Conservation (phyloP, 352 stramenopile species). For the Peronospora farinosa region DNA sequence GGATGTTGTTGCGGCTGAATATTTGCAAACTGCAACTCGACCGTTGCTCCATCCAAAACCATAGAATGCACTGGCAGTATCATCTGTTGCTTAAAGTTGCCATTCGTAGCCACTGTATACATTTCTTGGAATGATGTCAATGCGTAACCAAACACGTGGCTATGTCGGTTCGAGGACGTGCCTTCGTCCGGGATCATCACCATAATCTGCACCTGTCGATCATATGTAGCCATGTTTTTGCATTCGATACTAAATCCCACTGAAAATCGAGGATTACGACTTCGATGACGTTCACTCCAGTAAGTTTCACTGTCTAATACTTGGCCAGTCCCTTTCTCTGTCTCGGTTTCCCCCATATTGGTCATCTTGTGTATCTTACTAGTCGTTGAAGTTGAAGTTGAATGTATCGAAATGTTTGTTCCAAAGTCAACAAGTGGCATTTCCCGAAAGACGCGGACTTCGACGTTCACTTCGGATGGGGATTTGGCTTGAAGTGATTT, state of each 20-base stretch:
- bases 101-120: slow-evolving; percentile 54
- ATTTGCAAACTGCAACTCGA: slow-evolving; percentile 56
- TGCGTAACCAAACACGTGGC: slow-evolving; percentile 63
- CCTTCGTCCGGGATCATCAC: slow-evolving; percentile 75
- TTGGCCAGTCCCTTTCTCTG: slow-evolving; percentile 19
- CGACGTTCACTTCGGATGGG: slow-evolving; percentile 58
- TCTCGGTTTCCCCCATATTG: slow-evolving; percentile 1
- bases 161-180: slow-evolving; percentile 53
- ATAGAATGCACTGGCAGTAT: slow-evolving; percentile 62
- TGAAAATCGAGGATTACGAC: slow-evolving; percentile 55
- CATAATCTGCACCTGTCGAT: slow-evolving; percentile 70
- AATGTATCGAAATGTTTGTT: slow-evolving; percentile 4
- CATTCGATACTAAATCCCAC: slow-evolving; percentile 61
- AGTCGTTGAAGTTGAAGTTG: background rate
- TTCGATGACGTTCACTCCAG: slow-evolving; percentile 67
- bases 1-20: slow-evolving; percentile 39
- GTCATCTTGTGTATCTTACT: slow-evolving; percentile 11
- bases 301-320: slow-evolving; percentile 46
- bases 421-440: slow-evolving; percentile 31
- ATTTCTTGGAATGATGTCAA: slow-evolving; percentile 77
- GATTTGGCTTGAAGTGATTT: slow-evolving; percentile 47
- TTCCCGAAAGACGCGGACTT: slow-evolving; percentile 56
- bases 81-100: slow-evolving; percentile 52
- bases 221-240: slow-evolving; percentile 35
- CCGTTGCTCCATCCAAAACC: slow-evolving; percentile 50